Conservation (phyloP, 768 basidiomycete genomes). For the Tephrocybe rancida region DNA sequence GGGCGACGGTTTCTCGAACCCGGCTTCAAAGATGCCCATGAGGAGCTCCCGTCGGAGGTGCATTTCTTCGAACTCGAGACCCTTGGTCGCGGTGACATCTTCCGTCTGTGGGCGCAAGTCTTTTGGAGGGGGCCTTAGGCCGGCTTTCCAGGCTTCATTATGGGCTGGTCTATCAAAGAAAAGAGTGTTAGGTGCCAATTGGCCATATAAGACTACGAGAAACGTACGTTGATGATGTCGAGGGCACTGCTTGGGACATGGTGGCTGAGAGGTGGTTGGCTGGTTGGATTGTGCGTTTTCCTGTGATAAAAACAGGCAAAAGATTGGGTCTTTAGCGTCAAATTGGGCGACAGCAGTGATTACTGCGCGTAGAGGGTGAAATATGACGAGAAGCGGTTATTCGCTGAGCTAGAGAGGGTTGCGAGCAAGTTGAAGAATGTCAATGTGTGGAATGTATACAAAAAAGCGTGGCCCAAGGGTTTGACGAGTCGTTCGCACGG, state of each 20-base stretch:
- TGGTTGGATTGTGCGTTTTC: conserved; percentile 2
- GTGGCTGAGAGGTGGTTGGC: not conserved
- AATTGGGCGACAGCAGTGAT: not conserved
- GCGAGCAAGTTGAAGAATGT: conserved; percentile 1
- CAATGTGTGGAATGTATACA: not conserved
- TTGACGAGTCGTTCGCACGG: conserved; percentile 12
- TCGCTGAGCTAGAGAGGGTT: conserved; percentile 1
- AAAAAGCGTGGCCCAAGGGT: conserved; percentile 11
- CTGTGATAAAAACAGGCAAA: conserved; percentile 6
- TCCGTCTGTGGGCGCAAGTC: conserved; percentile 95
- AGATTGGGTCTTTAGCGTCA: conserved; percentile 6
- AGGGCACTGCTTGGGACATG: conserved; percentile 33
- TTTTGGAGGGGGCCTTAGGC: conserved; percentile 86
- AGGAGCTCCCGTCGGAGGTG: conserved; percentile 90
- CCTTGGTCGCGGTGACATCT: conserved; percentile 94
- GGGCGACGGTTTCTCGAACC: conserved; percentile 94
- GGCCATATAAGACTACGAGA: conserved; percentile 1
- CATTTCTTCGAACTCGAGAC: conserved; percentile 96
- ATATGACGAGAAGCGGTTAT: not conserved
- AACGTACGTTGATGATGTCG: conserved; percentile 34
- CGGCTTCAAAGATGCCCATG: conserved; percentile 99
- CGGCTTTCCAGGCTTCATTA: conserved; percentile 67
- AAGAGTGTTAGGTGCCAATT: not conserved
- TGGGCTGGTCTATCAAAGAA: conserved; percentile 30
- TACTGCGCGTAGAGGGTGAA: conserved; percentile 5